Base-by-base conservation (phyloP, 1,139 yeast genomes). In the Zhuliangozyma blackwelliae region DNA sequence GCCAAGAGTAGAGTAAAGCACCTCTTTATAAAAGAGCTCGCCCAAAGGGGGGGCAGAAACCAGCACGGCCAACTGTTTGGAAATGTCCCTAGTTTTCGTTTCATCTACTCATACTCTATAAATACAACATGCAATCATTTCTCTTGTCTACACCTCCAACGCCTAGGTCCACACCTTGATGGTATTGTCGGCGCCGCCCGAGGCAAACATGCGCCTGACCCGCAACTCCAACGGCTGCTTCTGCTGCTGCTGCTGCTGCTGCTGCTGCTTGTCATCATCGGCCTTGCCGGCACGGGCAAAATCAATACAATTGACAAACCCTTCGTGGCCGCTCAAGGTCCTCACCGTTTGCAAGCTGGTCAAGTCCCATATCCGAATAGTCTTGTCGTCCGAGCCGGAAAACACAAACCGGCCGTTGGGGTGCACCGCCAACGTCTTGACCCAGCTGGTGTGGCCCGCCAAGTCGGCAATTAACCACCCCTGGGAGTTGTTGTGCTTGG, bases 401-500 rank as follows among this genome's bases (percentile, higher is more conserved):
- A 85, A 68, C 20, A 90, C 57, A 47, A 74, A 79, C 37, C 77
- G 69, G 0, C 95, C 95, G 48, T 76, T 79, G 1, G 95, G 95
- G 56, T 87, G 96, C 34, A 86, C 64, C 8, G 66, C 68, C 12
- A 88, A 52, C 9, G 80, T 74, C 44, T 85, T 77, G 1, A 90
- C 85, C 97, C 97, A 90, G 12, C 95, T 86, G 39, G 80, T 79
- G 58, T 90, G 97, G 1, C 95, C 97, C 10, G 59, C 54, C 39
- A 82, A 63, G 31, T 61, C 70, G 16, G 74, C 68, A 1, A 89
- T 55, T 26, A 77, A 62, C 56, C 73, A 73, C 2, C 86, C 90
- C 34, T 80, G 78, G 1, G 90, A 78, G 46, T 74, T 46, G 62
- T 63, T 69, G 22, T 57, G 49, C 28, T 55, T 54, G 0, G 80